Evolutionary conservation across 2,329 filamentous ascomycete species (phyloP).

Genomic region (Leptographium flavum): DNA sequence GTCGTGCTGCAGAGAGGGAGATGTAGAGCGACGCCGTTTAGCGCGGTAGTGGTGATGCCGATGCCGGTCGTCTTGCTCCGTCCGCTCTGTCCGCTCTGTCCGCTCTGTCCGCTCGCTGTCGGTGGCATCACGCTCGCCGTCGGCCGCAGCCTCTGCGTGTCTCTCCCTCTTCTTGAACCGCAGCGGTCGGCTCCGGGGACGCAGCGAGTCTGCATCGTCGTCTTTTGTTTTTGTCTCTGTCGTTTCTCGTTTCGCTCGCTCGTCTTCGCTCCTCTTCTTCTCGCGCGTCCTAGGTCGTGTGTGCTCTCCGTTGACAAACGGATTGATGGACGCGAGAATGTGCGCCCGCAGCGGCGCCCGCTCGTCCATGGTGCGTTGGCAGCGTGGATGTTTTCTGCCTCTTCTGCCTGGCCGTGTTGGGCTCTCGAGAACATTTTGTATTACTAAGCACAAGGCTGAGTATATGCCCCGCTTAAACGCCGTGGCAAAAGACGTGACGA

Average conservation of each 20-base stretch:
- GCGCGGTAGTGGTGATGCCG: no score
- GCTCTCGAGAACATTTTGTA: background rate
- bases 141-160: background rate
- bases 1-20: no score
- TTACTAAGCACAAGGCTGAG: background rate
- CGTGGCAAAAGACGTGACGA: no score
- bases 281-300: no score
- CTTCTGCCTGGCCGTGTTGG: no score
- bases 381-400: no score
- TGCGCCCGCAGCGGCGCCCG: slow-evolving; percentile 25
- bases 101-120: background rate
- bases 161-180: slow-evolving; percentile 1
- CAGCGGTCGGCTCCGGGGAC: background rate
- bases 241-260: no score
- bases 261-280: no score
- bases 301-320: slow-evolving; percentile 10
- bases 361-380: slow-evolving; percentile 3
- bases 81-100: background rate
- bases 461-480: no score
- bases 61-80: no score
- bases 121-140: background rate
- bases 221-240: no score
- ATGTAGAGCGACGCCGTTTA: no score
- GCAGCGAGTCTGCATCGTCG: background rate
- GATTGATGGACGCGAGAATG: slow-evolving; percentile 35